A percentile compares a stretch with the other conserved stretches of the same genome.
Conservation (phyloP, 2,329 filamentous ascomycete species). For the Nannizzia gypsea region DNA sequence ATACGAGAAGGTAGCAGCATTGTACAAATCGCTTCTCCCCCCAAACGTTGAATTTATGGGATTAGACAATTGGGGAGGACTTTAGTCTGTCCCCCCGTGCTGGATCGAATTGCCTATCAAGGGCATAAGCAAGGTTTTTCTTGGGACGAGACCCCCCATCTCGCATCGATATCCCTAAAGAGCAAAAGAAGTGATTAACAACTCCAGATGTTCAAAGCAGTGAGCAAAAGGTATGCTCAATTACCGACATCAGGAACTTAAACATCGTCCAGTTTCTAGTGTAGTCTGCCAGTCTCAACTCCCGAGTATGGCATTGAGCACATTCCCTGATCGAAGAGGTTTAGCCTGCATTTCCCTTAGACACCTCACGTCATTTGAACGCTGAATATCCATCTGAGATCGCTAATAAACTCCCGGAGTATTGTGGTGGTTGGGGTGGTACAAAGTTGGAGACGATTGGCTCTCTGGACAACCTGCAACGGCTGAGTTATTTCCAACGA, state of each 20-base stretch:
- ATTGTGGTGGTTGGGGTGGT: not conserved
- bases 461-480: too few relatives aligned
- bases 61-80: not conserved
- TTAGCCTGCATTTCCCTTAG: not conserved
- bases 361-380: not conserved
- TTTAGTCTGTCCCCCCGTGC: not conserved
- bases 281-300: too few relatives aligned
- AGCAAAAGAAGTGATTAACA: not conserved
- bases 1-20: not conserved
- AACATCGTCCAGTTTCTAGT: too few relatives aligned
- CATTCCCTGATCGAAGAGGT: not conserved
- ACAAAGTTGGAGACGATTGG: too few relatives aligned
- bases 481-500: too few relatives aligned
- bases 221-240: not conserved
- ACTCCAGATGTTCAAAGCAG: not conserved
- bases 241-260: too few relatives aligned
- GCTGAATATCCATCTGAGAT: not conserved
- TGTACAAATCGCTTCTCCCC: not conserved
- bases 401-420: not conserved
- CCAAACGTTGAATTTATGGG: not conserved
- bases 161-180: not conserved
- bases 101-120: not conserved
- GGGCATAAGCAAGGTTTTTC: not conserved
- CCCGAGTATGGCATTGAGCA: too few relatives aligned
- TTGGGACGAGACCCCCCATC: not conserved